Conservation (phyloP, 106 monocot genomes). For the Allium cepa region DNA sequence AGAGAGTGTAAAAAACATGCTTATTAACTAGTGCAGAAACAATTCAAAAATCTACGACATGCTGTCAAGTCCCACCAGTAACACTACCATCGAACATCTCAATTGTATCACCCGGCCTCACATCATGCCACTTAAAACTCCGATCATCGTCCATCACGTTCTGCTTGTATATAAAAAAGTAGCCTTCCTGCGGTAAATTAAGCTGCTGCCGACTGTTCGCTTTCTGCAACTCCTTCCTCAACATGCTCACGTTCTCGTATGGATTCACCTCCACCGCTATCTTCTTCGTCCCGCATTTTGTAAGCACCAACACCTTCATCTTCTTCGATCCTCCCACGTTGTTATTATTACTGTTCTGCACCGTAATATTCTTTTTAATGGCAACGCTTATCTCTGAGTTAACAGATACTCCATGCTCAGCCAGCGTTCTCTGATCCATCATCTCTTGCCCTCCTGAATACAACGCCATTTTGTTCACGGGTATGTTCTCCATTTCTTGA, state of each 20-base stretch:
- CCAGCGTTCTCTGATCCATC: slow-evolving; percentile 16
- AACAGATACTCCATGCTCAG: slow-evolving; percentile 7
- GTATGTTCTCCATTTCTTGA: slow-evolving; percentile 5
- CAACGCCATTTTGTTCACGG: slow-evolving; percentile 4
- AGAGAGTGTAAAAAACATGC: too few species aligned
- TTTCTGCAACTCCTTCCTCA: slow-evolving; percentile 30
- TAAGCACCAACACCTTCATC: slow-evolving; percentile 26
- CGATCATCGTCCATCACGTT: slow-evolving; percentile 53
- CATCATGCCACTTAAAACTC: slow-evolving; percentile 33
- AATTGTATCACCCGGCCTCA: slow-evolving; percentile 33
- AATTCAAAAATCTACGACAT: too few species aligned
- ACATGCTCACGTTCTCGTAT: slow-evolving; percentile 21
- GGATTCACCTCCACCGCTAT: slow-evolving; percentile 23
- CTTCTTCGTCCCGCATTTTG: slow-evolving; percentile 21
- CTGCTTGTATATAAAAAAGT: slow-evolving; percentile 57
- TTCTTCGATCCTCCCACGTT: not conserved
- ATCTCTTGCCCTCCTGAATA: slow-evolving; percentile 13
- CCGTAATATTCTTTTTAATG: not conserved
- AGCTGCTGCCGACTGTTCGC: not conserved
- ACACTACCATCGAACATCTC: slow-evolving; percentile 53
- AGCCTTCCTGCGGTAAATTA: slow-evolving; percentile 20
- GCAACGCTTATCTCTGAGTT: slow-evolving; percentile 12
- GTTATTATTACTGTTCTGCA: too few species aligned
- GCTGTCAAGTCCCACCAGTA: slow-evolving; percentile 13
- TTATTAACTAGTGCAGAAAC: too few species aligned